Evolutionary conservation across 306 rosid genomes (phyloP).

Genomic region (Quercus bicolor): DNA sequence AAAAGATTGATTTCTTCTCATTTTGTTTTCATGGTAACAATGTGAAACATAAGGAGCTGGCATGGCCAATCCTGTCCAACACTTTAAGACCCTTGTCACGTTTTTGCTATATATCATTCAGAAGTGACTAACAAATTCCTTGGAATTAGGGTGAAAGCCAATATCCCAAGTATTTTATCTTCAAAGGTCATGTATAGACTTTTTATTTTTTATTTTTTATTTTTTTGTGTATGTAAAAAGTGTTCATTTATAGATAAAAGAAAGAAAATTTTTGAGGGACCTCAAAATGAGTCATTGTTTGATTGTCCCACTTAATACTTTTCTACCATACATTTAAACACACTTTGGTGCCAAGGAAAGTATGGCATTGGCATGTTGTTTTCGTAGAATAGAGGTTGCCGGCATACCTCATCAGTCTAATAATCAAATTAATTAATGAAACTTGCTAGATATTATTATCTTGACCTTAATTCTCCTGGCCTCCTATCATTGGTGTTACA

Average conservation of each 20-base stretch:
- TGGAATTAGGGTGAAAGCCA: neutral
- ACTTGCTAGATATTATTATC: neutral
- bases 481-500: neutral
- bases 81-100: neutral
- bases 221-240: too few relatives aligned
- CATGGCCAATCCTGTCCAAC: neutral
- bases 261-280: neutral
- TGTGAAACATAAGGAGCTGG: conserved; percentile 1
- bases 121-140: neutral
- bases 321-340: conserved; percentile 2
- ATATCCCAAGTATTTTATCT: too few relatives aligned
- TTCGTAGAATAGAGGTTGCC: conserved; percentile 9
- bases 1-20: neutral
- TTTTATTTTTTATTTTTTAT: too few relatives aligned
- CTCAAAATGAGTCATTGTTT: conserved; percentile 14
- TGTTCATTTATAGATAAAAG: neutral
- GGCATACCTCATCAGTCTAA: neutral
- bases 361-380: conserved; percentile 15
- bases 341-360: conserved; percentile 6
- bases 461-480: conserved; percentile 16
- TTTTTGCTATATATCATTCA: neutral
- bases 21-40: neutral
- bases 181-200: neutral
- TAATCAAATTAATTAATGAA: neutral
- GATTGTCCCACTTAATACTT: neutral